Evolutionary conservation across 164 flowering plant genomes (phyloP), one percentile per base, ranked within the genome.

Genomic region (Protea cynaroides): DNA sequence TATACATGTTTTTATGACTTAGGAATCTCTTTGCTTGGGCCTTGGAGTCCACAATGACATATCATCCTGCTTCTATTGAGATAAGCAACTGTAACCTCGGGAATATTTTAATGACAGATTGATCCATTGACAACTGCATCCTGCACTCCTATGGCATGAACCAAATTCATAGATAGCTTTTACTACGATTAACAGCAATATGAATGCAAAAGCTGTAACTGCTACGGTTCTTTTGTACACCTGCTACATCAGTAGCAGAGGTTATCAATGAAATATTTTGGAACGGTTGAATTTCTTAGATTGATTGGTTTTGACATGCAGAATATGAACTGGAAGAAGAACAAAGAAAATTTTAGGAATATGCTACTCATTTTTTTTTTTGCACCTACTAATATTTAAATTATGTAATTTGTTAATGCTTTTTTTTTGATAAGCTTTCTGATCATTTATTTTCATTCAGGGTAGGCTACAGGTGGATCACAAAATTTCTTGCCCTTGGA

Each of bases 391-490:
- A 24, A 11, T n/a, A 37, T 43, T 24, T 64, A 15, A 40, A 13
- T 17, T 55, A 17, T 56, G 52, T 25, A 11, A 65, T 9, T 23
- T 43, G 52, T 43, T 5, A 55, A 56, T 56, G 58, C 14, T 54
- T 7, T 22, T 14, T 54, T 7, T 22, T 14, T 56, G 25, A 54
- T 53, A 15, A 36, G 44, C 21, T n/a, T 65, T 66, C 65, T 73
- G 37, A 76, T 72, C 75, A 55, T 73, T 59, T 76, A 37, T 65
- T 65, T 65, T 74, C 3, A 53, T 83, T 76, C 97, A 95, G 97
- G 88, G 79, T 88, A 84, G 99, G 97, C 68, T 95, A 85, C 75
- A 78, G 87, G 71, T 95, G 96, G 99, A 84, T 95, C 47, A 75
- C 65, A 36, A 78, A 77, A 74, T 80, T 89, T 74, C 76, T 88